These are phyloP conservation scores for Saccharomyces eubayanus DNA, from an alignment of 805 yeast species.

Conservation along the genomic window DNA sequence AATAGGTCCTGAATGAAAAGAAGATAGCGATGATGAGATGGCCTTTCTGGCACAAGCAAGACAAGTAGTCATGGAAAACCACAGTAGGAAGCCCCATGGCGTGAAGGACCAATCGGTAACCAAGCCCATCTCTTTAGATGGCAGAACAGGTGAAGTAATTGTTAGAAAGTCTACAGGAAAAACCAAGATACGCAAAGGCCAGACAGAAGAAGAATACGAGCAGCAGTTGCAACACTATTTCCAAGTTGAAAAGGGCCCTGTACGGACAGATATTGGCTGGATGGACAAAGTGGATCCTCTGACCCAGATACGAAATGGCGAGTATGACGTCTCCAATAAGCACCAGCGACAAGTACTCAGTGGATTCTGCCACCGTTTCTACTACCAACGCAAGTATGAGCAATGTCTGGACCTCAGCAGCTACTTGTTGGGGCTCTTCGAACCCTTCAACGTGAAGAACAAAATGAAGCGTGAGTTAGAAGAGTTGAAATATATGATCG, in stretches of 20 bases:
- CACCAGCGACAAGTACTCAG: conserved; percentile 47
- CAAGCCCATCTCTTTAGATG: conserved; percentile 22
- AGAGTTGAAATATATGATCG: conserved; percentile 35
- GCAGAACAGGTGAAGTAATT: conserved; percentile 34
- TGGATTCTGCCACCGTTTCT: conserved; percentile 56
- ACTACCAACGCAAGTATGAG: conserved; percentile 44
- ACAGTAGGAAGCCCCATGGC: conserved; percentile 1
- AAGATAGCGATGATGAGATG: background rate
- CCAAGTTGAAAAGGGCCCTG: conserved; percentile 45
- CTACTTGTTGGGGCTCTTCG: conserved; percentile 23
- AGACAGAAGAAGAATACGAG: conserved; percentile 54
- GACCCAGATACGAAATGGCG: background rate
- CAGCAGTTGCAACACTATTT: conserved; percentile 45
- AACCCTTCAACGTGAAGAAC: conserved; percentile 29
- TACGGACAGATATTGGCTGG: conserved; percentile 36
- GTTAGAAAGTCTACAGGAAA: conserved; percentile 42
- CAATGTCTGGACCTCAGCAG: conserved; percentile 43
- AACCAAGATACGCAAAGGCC: conserved; percentile 54
- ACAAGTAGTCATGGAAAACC: background rate
- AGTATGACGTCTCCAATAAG: conserved; percentile 32
- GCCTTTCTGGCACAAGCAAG: background rate
- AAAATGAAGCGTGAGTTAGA: conserved; percentile 43
- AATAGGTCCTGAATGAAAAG: too few relatives aligned
- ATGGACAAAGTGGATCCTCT: conserved; percentile 10
- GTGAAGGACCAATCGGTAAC: conserved; percentile 14